Conservation (phyloP, 2,329 filamentous ascomycete species). For the Pseudogymnoascus sp. region DNA sequence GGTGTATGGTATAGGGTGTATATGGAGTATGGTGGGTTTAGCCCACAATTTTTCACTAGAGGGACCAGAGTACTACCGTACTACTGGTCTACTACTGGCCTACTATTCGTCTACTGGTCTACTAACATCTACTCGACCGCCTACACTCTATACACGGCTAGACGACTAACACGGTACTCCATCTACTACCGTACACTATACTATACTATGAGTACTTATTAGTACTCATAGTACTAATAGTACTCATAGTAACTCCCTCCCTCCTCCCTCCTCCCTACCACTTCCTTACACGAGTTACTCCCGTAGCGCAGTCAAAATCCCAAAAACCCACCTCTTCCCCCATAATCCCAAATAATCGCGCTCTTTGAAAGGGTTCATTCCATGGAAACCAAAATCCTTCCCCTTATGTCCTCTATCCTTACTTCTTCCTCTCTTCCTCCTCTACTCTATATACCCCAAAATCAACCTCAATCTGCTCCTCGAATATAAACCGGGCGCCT, state of each 20-base stretch:
- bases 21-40: neutral
- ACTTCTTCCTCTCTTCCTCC: neutral
- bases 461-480: neutral
- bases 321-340: neutral
- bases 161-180: neutral
- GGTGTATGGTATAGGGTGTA: neutral
- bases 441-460: neutral
- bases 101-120: neutral
- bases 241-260: neutral
- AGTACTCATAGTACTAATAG: neutral
- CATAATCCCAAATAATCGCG: slow-evolving; percentile 3
- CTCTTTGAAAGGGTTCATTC: neutral
- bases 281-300: neutral
- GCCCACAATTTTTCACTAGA: neutral
- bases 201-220: neutral
- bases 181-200: neutral
- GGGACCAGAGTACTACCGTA: neutral
- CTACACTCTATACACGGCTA: neutral
- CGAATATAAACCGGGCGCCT: neutral
- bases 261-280: neutral
- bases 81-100: neutral
- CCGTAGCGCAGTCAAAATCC: neutral
- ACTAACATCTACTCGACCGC: neutral
- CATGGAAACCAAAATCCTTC: neutral
- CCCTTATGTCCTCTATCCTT: neutral